These are phyloP conservation scores for Pythium periplocum DNA, from an alignment of 352 stramenopile genomes.

Conservation along the genomic window DNA sequence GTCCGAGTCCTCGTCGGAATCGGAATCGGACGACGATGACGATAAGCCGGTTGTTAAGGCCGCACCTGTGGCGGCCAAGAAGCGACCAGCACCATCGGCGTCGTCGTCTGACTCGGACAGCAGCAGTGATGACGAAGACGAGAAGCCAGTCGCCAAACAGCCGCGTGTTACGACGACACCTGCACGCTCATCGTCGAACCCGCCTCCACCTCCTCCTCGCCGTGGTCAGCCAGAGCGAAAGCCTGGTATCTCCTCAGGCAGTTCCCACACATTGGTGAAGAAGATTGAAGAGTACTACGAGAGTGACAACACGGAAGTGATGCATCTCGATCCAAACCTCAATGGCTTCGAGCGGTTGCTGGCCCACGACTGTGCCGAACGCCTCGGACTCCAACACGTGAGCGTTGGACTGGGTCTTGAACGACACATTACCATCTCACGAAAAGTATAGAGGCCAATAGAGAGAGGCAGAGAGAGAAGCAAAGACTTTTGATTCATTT, in stretches of 20 bases:
- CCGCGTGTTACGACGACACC: constrained; percentile 4
- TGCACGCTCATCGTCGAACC: background rate
- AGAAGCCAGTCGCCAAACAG: constrained; percentile 8
- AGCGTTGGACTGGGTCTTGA: constrained; percentile 67
- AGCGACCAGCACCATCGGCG: constrained; percentile 10
- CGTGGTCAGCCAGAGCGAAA: background rate
- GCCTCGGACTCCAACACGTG: constrained; percentile 64
- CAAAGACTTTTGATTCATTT: no score
- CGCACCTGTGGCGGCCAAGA: constrained; percentile 7
- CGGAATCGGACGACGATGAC: constrained; percentile 23
- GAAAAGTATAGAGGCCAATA: constrained; percentile 4
- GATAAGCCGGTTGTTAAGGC: constrained; percentile 6
- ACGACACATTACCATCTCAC: constrained; percentile 67
- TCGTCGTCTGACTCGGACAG: constrained; percentile 16
- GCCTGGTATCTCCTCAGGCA: constrained; percentile 50
- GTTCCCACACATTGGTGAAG: constrained; percentile 77
- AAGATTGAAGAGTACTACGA: constrained; percentile 70
- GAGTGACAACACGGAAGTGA: constrained; percentile 30
- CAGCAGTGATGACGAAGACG: constrained; percentile 11
- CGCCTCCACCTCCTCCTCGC: background rate
- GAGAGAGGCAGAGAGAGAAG: no score
- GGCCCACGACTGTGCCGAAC: constrained; percentile 77
- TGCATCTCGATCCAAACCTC: constrained; percentile 71
- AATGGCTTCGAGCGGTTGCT: constrained; percentile 82
- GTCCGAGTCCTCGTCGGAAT: constrained; percentile 15